Conservation (phyloP, 129 eudicot species). For the Dittrichia graveolens region DNA sequence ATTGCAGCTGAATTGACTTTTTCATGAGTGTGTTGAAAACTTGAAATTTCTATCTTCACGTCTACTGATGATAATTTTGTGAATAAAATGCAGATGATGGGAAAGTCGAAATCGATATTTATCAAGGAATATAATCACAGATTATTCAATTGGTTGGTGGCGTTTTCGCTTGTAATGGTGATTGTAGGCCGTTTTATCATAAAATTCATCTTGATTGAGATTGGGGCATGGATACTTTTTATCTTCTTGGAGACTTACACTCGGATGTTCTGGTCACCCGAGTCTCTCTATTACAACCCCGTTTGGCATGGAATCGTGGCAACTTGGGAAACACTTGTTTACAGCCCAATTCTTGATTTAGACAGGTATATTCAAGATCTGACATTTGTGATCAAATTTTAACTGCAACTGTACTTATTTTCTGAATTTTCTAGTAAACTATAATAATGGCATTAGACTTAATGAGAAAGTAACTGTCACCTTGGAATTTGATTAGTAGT, state of each 20-base stretch:
- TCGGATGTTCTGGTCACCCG: constrained; percentile 97
- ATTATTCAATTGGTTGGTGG: constrained; percentile 98
- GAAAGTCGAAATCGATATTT: constrained; percentile 80
- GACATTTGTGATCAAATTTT: not conserved
- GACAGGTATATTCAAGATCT: constrained; percentile 67
- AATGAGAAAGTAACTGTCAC: too few species aligned
- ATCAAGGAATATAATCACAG: constrained; percentile 93
- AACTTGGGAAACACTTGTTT: constrained; percentile 94
- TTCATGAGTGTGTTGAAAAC: too few species aligned
- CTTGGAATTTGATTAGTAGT: not conserved
- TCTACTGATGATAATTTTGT: too few species aligned
- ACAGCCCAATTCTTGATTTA: constrained; percentile 89
- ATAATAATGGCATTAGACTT: not conserved
- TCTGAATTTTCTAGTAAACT: not conserved
- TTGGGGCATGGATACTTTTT: constrained; percentile 93
- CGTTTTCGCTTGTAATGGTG: constrained; percentile 94
- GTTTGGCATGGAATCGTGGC: constrained; percentile 86
- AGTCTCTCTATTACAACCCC: constrained; percentile 94
- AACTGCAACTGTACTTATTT: not conserved
- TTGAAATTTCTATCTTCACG: too few species aligned
- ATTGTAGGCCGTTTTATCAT: constrained; percentile 86
- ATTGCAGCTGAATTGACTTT: too few species aligned
- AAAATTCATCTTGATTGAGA: constrained; percentile 78
- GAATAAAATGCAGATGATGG: constrained; percentile 72
- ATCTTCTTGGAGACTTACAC: constrained; percentile 95